Base-by-base conservation (phyloP, 768 basidiomycete species). In the Leccinum arenicola region DNA sequence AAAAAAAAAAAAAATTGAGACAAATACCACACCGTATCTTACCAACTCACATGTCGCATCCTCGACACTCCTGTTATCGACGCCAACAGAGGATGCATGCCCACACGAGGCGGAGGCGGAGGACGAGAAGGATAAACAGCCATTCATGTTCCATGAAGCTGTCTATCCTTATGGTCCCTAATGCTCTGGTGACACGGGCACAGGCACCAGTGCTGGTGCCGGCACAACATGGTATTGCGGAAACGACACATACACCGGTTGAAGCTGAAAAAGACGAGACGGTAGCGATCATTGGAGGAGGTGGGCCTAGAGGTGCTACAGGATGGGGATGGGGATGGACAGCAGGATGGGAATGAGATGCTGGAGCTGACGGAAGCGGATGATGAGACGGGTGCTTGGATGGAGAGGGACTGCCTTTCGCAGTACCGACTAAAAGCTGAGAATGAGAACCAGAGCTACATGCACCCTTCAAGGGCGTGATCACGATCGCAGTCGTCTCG, bases 191-290 rank as follows among this genome's bases (percentile, higher is more conserved):
- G 36, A 38, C 36, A 38, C 36, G 15, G 14, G 36, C 14, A 38
- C 36, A 15, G 36, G 7, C 36, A 15, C 36, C 15, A 1, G 12
- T 5, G 5, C 10, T 10, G 4, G 66, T 47, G 56, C 57, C 3
- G 61, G 61, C 9, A 59, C 47, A 15, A 64, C 15, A 25, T 52
- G 60, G 50, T 68, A 69, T 31, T 50, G 64, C 43, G 61, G 25
- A 57, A 63, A 70, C 1, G 66, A 61, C 15, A 70, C 48, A 23
- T 64, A 69, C 54, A 68, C 25, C 50, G 64, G 50, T n/a, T 53
- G 66, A 38, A 38, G 36, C 12, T 60, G 55, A 58, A 61, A 25
- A 70, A 7, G 64, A 23, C 12, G 64, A 10, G 19, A 66, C 54
- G 6, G 66, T 17, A 3, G 15, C 23, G 8, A 69, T 29, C 1